A percentile compares a stretch with the other conserved stretches of the same genome.
Evolutionary conservation across 305 asterid genomes (phyloP).

Genomic region (Rubia peregrina): DNA sequence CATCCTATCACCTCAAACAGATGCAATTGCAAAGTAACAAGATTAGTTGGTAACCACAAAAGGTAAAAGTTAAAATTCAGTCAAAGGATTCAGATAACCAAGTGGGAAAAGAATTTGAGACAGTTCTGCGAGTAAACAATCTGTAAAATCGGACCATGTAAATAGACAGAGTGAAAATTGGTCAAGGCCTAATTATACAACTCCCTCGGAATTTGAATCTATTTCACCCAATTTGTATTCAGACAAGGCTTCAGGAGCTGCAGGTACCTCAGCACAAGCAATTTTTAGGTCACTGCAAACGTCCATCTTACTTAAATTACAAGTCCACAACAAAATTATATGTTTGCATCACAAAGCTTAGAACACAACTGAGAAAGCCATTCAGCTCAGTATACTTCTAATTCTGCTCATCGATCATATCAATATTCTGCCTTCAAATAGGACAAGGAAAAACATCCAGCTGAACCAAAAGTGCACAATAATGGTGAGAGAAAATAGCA

Average conservation of each 20-base stretch:
- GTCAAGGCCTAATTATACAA: neutral
- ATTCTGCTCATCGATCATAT: neutral
- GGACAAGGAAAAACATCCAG: too few relatives aligned
- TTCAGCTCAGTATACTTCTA: neutral
- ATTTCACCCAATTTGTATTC: conserved; percentile 3
- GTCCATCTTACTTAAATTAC: neutral
- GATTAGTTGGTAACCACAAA: neutral
- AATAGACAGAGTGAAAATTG: neutral
- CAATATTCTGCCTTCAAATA: too few relatives aligned
- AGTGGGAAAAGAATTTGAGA: neutral
- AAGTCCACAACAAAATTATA: neutral
- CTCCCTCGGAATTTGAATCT: conserved; percentile 6
- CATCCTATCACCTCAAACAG: conserved; percentile 1
- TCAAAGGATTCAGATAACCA: neutral
- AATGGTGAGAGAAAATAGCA: neutral
- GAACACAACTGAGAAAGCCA: neutral
- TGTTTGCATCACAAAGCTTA: neutral
- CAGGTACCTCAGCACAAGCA: neutral
- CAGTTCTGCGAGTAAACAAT: neutral
- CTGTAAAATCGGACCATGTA: neutral
- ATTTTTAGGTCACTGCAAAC: neutral
- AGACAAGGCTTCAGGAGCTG: conserved; percentile 11
- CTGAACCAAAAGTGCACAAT: neutral
- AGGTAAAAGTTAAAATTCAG: neutral
- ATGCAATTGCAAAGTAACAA: neutral